Percentiles rank a stretch among this genome's conserved stretches.
These are phyloP conservation scores for Boletus insuetus DNA, from an alignment of 768 basidiomycete genomes.

Conservation along the genomic window DNA sequence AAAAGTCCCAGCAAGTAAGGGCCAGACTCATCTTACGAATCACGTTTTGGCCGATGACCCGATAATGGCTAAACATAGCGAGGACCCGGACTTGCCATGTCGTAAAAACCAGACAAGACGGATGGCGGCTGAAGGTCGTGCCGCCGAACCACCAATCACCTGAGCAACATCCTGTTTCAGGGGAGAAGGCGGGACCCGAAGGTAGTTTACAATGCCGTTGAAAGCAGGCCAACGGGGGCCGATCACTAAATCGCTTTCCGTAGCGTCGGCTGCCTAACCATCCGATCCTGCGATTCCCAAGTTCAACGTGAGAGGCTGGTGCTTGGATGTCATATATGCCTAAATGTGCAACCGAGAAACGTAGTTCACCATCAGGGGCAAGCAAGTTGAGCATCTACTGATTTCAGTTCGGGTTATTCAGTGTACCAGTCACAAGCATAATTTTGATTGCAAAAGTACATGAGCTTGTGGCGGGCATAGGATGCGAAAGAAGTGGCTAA, in stretches of 20 bases:
- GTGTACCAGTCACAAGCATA: conserved; percentile 25
- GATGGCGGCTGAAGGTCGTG: background rate
- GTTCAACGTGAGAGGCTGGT: background rate
- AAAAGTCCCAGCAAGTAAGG: background rate
- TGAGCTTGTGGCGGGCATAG: conserved; percentile 30
- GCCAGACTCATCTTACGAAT: background rate
- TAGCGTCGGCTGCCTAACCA: background rate
- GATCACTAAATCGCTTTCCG: background rate
- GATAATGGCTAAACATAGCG: background rate
- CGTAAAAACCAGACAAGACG: background rate
- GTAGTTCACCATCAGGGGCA: background rate
- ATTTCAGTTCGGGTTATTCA: background rate
- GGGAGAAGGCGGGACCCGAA: background rate
- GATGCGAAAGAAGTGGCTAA: conserved; percentile 16
- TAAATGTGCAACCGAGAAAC: background rate
- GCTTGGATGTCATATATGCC: background rate
- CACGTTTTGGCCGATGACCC: background rate
- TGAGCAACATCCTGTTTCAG: background rate
- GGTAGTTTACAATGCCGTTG: background rate
- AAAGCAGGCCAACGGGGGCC: background rate
- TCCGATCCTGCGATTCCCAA: background rate
- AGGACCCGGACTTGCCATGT: background rate
- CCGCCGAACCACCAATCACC: background rate
- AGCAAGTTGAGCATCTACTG: background rate
- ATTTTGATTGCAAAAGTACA: conserved; percentile 37